Conservation (phyloP, 257 asterid genomes). For the Coffea canephora region DNA sequence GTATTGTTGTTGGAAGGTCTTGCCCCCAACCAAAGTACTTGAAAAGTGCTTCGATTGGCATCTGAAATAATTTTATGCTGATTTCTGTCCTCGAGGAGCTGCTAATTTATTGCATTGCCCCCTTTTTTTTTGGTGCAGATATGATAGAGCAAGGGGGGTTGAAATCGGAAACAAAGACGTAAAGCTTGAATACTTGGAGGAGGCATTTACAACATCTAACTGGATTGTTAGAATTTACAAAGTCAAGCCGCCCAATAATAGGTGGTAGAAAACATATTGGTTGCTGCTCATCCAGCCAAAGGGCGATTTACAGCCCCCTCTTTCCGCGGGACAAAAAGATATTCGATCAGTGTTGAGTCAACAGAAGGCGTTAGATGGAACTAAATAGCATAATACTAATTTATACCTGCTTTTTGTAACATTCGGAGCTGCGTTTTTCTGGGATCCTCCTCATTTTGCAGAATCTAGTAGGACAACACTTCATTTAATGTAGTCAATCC, state of each 20-base stretch:
- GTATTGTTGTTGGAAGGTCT: not conserved
- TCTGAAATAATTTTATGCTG: not conserved
- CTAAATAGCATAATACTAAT: not conserved
- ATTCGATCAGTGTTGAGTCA: conserved; percentile 4
- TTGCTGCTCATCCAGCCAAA: not conserved
- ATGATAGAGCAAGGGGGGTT: conserved; percentile 95
- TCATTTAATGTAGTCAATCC: not conserved
- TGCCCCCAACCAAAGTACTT: not conserved
- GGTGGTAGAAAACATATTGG: conserved; percentile 50
- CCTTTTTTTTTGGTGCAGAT: conserved; percentile 41
- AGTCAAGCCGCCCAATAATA: conserved; percentile 89
- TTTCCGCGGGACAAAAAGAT: conserved; percentile 23
- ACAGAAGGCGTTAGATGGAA: conserved; percentile 6
- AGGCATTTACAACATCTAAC: conserved; percentile 92
- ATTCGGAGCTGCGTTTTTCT: conserved; percentile 5
- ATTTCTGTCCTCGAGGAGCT: not conserved
- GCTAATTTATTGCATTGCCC: not conserved
- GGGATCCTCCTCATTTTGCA: conserved; percentile 11
- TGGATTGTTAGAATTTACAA: conserved; percentile 97
- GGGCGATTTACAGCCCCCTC: not conserved
- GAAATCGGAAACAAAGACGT: conserved; percentile 95
- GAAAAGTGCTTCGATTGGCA: not conserved
- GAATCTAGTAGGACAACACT: conserved; percentile 12
- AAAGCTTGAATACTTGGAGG: conserved; percentile 89
- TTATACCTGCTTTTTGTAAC: conserved; percentile 8